Base-by-base conservation (phyloP, 2,329 filamentous ascomycete genomes). In the Colletotrichum tropicale region DNA sequence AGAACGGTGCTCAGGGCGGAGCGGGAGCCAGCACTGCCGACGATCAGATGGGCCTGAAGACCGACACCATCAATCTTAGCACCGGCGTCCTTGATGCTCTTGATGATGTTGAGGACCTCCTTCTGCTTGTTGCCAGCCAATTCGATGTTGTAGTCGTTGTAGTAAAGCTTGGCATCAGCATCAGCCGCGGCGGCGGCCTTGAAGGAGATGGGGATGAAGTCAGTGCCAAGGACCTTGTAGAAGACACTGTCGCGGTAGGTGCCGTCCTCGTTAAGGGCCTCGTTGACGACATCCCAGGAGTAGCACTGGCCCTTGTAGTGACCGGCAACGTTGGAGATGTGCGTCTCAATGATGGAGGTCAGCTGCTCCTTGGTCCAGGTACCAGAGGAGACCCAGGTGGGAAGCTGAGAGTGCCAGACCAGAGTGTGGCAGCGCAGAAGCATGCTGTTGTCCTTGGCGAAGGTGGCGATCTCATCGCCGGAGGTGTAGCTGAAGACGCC, bases 401-500 rank as follows among this genome's bases (percentile, higher is more conserved):
- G 87, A 5, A 88, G 82, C 76, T 89, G 86, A 16, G 82, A 88
- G 82, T 80, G 88, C 82, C 82, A 83, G 26, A 82, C 80, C 30
- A 78, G 83, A 71, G 84, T 90, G 80, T 92, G 91, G 81, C 91
- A 91, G 71, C 90, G 86, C 24, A 90, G 81, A 24, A 77, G 26
- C 76, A 77, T 72, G 48, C 67, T 21, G 70, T 76, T 77, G 18
- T n/a, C 28, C 64, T 70, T 52, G 43, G 76, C 75, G n/a, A 75
- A 56, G 2, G 91, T 82, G 74, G 93, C 90, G 28, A 91, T 85
- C 38, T 87, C 85, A 66, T 94, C 91, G 52, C 90, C 92, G 3
- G 85, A 83, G 8, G 87, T 87, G 82, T 88, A 94, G 79, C 87
- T 88, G 86, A 94, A 94, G 61, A 85, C 81, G 43, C 86, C 88